Percentiles rank a stretch among this genome's conserved stretches.
These are phyloP conservation scores for Exophiala lecanii-corni DNA, from an alignment of 2,329 filamentous ascomycete genomes.

Conservation along the genomic window DNA sequence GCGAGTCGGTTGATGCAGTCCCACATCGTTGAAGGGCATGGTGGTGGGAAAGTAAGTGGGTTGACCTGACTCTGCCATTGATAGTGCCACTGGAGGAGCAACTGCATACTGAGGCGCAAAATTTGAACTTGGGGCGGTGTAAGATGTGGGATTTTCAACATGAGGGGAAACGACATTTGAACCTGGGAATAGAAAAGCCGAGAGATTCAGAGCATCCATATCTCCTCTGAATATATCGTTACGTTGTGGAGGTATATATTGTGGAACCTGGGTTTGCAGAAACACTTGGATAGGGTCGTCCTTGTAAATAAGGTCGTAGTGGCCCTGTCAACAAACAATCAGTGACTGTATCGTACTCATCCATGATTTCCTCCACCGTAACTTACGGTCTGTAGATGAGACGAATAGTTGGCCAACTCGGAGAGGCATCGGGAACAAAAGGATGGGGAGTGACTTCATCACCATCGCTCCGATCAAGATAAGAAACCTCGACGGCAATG, in stretches of 20 bases:
- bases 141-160: background rate
- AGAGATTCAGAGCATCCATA: slow-evolving; percentile 3
- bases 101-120: background rate
- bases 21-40: background rate
- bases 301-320: slow-evolving; percentile 92
- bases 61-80: slow-evolving; percentile 1
- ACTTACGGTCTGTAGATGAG: slow-evolving; percentile 64
- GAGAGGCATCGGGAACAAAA: slow-evolving; percentile 39
- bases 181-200: slow-evolving; percentile 8
- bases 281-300: slow-evolving; percentile 30
- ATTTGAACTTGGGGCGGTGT: background rate
- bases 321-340: slow-evolving; percentile 52
- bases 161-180: slow-evolving; percentile 47
- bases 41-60: background rate
- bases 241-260: slow-evolving; percentile 9
- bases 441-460: slow-evolving; percentile 59
- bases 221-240: slow-evolving; percentile 12
- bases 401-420: slow-evolving; percentile 54
- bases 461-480: slow-evolving; percentile 81
- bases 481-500: slow-evolving; percentile 80
- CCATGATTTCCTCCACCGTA: background rate
- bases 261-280: slow-evolving; percentile 17
- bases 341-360: slow-evolving; percentile 1
- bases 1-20: background rate
- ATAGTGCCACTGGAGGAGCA: background rate